Conservation (phyloP, 345 rosid species). For the Syzygium oleosum region DNA sequence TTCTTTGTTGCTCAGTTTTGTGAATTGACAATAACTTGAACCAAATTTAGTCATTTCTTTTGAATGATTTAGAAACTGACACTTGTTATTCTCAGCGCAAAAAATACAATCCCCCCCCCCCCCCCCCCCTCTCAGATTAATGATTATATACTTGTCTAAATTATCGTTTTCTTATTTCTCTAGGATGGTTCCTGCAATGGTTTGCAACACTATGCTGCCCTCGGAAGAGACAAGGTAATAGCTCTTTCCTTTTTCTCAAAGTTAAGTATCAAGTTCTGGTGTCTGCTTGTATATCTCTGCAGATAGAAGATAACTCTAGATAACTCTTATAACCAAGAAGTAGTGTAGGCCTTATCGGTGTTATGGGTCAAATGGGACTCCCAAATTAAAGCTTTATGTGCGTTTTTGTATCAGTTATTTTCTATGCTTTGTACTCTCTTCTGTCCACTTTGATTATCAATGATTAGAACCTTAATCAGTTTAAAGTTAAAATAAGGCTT, state of each 20-base stretch:
- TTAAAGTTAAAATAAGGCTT: neutral
- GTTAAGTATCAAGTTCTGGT: neutral
- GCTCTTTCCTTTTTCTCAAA: neutral
- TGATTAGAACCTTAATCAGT: neutral
- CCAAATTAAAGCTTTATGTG: neutral
- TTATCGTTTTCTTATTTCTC: slow-evolving; percentile 6
- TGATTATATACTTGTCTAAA: neutral
- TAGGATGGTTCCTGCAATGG: slow-evolving; percentile 99
- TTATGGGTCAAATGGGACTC: neutral
- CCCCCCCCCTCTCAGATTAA: neutral
- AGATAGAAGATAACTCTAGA: neutral
- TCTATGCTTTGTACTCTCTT: neutral
- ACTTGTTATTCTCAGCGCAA: neutral
- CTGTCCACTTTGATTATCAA: neutral
- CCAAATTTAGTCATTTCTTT: neutral
- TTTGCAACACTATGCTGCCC: slow-evolving; percentile 98
- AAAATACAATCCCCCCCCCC: neutral
- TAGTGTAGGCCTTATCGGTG: neutral
- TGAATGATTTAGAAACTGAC: neutral
- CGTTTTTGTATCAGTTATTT: neutral
- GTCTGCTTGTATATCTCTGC: neutral
- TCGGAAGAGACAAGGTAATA: slow-evolving; percentile 96
- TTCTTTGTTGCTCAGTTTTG: neutral
- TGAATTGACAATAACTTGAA: neutral
- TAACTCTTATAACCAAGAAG: neutral